Percentiles rank a stretch among this genome's conserved stretches.
Evolutionary conservation across 2,329 filamentous ascomycete species (phyloP).

Genomic region (Trichoderma cornu-damae): DNA sequence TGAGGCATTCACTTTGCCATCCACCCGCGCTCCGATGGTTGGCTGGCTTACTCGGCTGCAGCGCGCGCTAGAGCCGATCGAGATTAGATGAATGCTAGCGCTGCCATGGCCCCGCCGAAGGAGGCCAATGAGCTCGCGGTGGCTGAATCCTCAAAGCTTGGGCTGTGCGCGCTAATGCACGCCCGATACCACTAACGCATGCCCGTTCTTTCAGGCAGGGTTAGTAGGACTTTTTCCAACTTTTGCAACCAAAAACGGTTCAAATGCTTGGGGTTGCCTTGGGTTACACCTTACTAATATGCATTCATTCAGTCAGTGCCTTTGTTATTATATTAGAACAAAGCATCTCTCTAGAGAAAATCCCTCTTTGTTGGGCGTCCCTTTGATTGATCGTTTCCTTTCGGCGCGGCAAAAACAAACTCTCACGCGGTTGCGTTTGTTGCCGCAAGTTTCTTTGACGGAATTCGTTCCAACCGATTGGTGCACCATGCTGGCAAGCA

Average conservation of each 20-base stretch:
- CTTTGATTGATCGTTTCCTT: too few relatives aligned
- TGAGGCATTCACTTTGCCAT: not conserved
- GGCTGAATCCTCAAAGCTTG: constrained; percentile 12
- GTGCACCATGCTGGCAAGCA: too few relatives aligned
- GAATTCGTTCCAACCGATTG: not conserved
- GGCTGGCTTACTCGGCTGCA: not conserved
- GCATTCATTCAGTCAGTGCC: too few relatives aligned
- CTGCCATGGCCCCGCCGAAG: not conserved
- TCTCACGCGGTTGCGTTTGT: too few relatives aligned
- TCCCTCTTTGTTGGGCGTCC: too few relatives aligned
- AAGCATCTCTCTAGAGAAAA: too few relatives aligned
- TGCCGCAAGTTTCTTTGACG: not conserved
- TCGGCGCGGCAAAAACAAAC: too few relatives aligned
- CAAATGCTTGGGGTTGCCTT: too few relatives aligned
- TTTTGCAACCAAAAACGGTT: too few relatives aligned
- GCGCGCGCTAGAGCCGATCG: not conserved
- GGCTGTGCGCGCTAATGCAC: constrained; percentile 3
- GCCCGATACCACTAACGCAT: not conserved
- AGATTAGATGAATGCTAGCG: not conserved
- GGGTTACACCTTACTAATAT: not conserved
- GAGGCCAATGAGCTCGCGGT: not conserved
- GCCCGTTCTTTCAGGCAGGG: not conserved
- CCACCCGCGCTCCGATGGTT: not conserved
- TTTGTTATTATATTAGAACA: too few relatives aligned
- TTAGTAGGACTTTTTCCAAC: not conserved